Conservation (phyloP, 805 yeast genomes). For the Yarrowia divulgata region DNA sequence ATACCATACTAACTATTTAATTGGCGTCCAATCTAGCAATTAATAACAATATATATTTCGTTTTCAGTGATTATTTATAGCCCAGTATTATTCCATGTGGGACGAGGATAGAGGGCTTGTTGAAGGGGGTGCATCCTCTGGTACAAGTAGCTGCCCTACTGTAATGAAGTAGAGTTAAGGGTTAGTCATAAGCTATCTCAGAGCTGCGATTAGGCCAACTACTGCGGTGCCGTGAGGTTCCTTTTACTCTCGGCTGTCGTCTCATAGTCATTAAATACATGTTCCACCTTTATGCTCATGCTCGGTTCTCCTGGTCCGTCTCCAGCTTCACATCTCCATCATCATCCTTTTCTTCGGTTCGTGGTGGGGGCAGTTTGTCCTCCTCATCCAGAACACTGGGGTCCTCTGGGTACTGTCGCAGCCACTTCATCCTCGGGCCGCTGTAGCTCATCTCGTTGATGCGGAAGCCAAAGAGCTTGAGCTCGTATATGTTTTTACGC, state of each 20-base stretch:
- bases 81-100: background rate
- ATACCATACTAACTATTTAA: background rate
- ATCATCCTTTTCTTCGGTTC: slow-evolving; percentile 27
- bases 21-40: background rate
- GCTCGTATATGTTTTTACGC: slow-evolving; percentile 59
- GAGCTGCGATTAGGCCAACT: too few species aligned
- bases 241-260: background rate
- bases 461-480: slow-evolving; percentile 87
- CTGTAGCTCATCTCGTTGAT: slow-evolving; percentile 73
- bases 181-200: too few species aligned
- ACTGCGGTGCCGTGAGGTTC: too few species aligned
- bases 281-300: slow-evolving; percentile 31
- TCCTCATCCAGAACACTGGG: slow-evolving; percentile 65
- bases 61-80: background rate
- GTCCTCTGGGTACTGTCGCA: slow-evolving; percentile 75
- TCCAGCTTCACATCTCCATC: slow-evolving; percentile 37
- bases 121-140: too few species aligned
- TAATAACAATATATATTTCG: slow-evolving; percentile 1
- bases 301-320: slow-evolving; percentile 34
- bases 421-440: slow-evolving; percentile 97
- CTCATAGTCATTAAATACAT: slow-evolving; percentile 28
- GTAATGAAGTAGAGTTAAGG: too few species aligned
- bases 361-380: slow-evolving; percentile 37
- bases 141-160: background rate
- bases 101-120: background rate